Conservation (phyloP, 306 rosid species). For the Vigna nakashimae region DNA sequence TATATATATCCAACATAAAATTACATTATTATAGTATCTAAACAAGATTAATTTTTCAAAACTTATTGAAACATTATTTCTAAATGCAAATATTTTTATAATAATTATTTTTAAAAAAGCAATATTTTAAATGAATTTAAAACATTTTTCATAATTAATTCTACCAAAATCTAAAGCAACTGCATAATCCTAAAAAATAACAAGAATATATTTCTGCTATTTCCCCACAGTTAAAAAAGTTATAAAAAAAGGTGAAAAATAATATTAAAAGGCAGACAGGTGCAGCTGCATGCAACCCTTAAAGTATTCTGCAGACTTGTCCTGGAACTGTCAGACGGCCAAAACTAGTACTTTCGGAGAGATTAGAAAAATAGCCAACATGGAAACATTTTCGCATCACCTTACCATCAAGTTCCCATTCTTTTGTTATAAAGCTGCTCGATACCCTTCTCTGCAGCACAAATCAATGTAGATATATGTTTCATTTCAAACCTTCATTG, state of each 20-base stretch:
- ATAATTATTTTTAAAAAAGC: background rate
- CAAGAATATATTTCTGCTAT: background rate
- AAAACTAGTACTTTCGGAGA: conserved; percentile 3
- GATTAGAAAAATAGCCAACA: background rate
- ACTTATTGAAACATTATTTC: too few relatives aligned
- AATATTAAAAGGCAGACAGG: background rate
- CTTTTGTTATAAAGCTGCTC: conserved; percentile 14
- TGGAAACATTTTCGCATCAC: conserved; percentile 13
- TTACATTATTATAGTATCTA: background rate
- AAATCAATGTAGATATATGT: conserved; percentile 9
- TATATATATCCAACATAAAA: background rate
- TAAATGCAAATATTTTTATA: too few relatives aligned
- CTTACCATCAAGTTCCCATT: conserved; percentile 5
- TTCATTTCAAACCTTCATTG: conserved; percentile 42
- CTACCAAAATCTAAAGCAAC: background rate
- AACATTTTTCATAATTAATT: background rate
- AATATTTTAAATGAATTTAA: background rate
- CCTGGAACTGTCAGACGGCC: background rate
- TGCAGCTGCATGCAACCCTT: conserved; percentile 2
- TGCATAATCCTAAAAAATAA: background rate
- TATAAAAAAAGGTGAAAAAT: background rate
- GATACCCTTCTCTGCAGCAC: conserved; percentile 29
- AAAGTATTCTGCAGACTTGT: background rate
- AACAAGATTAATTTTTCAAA: too few relatives aligned
- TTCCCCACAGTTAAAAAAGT: background rate